Base-by-base conservation (phyloP, 305 asterid species). In the Rubia tinctorum region DNA sequence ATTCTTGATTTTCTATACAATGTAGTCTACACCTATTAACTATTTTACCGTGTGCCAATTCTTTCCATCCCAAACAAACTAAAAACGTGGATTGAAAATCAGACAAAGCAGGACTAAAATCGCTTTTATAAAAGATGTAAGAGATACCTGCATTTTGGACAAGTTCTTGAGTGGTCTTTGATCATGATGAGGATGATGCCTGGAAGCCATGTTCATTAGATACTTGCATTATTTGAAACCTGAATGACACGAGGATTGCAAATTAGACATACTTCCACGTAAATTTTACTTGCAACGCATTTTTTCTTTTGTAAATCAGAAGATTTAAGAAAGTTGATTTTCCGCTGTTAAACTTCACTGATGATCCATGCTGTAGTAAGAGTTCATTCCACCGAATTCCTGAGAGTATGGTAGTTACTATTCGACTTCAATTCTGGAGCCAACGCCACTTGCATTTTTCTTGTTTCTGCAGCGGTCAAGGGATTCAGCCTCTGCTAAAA, bases 401-500 rank as follows among this genome's bases (percentile, higher is more conserved):
- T 80, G 76, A 3, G 84, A 79, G 74, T 80, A 87, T 8, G 95
- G 97, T 71, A 94, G 84, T 79, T 91, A 78, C 84, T 94, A 97
- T 84, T 94, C 98, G 64, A 89, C 97, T 86, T 91, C 99, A 58
- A 94, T 78, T 81, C 97, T 81, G 0, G 97, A 80, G 84, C 93
- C 85, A 14, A 89, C 80, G 63, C 84, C 88, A 27, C 89, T 87
- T 85, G 75, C 83, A 82, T 82, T 89, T 80, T 92, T 95, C 91
- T 85, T 90, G 79, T 86, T 73, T 49, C 90, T 78, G 71, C 77
- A 82, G 37, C 86, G 88, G 80, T 84, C 85, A 6, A 88, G n/a
- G n/a, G n/a, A n/a, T n/a, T n/a, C n/a, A n/a, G n/a, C n/a, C n/a
- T n/a, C n/a, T n/a, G n/a, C n/a, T n/a, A n/a, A n/a, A n/a, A n/a